A percentile compares a stretch with the other conserved stretches of the same genome.
phyloP scores from a whole-genome alignment of 345 rosid genomes.

The Cardamine chenopodiifolia region DNA sequence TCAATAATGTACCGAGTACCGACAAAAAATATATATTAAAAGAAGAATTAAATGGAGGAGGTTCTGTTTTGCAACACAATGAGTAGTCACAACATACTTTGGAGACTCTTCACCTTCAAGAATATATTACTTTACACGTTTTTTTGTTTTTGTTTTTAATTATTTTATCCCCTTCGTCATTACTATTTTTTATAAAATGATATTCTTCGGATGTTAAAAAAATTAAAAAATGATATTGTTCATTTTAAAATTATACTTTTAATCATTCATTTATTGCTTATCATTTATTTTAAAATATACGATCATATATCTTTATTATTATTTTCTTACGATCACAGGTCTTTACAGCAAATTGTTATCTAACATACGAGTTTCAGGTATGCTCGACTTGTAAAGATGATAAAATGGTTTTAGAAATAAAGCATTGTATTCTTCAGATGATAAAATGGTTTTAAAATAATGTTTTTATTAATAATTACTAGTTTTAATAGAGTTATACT shows the following conservation, averaged over 20 bases:
- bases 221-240: neutral
- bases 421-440: no score
- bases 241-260: neutral
- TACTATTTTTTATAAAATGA: neutral
- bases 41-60: constrained; percentile 18
- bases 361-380: neutral
- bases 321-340: neutral
- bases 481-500: no score
- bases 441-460: no score
- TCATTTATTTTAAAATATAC: neutral
- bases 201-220: no score
- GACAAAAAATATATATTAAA: neutral
- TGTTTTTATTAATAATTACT: no score
- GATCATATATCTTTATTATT: no score
- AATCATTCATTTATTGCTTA: neutral
- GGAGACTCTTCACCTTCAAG: constrained; percentile 27
- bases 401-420: neutral
- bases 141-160: neutral
- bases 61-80: constrained; percentile 32
- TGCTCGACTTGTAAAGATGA: neutral
- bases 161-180: neutral
- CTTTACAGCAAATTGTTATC: neutral
- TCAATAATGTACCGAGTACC: constrained; percentile 24
- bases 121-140: constrained; percentile 43
- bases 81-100: constrained; percentile 41